phyloP scores from a whole-genome alignment of 139 green algal genomes.

The Bryopsis sp. region DNA sequence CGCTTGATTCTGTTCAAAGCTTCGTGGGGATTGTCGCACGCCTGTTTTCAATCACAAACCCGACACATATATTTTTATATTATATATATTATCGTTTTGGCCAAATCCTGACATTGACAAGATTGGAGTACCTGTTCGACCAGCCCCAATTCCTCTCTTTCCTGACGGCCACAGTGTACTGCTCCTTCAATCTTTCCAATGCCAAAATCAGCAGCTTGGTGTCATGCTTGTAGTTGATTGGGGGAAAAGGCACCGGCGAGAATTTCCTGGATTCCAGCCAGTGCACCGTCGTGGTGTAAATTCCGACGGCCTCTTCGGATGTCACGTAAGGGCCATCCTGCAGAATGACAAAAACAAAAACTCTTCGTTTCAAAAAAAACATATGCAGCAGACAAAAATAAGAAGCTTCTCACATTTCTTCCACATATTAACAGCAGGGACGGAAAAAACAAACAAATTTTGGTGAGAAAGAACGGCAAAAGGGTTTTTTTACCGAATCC shows the following conservation, averaged over 20 bases:
- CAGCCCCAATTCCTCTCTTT: slow-evolving; percentile 97
- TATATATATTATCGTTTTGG: too few relatives aligned
- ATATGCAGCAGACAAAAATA: too few relatives aligned
- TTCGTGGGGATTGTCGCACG: slow-evolving; percentile 99
- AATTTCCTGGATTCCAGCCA: slow-evolving; percentile 99
- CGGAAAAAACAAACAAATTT: too few relatives aligned
- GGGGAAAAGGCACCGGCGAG: slow-evolving; percentile 95
- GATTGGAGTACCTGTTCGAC: too few relatives aligned
- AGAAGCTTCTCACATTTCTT: too few relatives aligned
- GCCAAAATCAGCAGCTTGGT: slow-evolving; percentile 99
- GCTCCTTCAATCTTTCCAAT: slow-evolving; percentile 97
- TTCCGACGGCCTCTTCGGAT: slow-evolving; percentile 80
- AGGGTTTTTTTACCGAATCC: slow-evolving; percentile 93
- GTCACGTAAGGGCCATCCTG: slow-evolving; percentile 90
- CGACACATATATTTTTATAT: too few relatives aligned
- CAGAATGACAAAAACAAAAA: too few relatives aligned
- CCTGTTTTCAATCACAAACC: too few relatives aligned
- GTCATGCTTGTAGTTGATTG: slow-evolving; percentile 99
- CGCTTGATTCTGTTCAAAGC: slow-evolving; percentile 96
- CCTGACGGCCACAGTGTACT: slow-evolving; percentile 88
- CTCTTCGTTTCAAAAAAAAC: too few relatives aligned
- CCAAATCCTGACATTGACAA: too few relatives aligned
- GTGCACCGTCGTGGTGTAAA: slow-evolving; percentile 94
- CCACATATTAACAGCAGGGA: too few relatives aligned
- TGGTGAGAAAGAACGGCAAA: too few relatives aligned